Evolutionary conservation across 352 stramenopile genomes (phyloP).

Genomic region (Globisporangium iwayamae): DNA sequence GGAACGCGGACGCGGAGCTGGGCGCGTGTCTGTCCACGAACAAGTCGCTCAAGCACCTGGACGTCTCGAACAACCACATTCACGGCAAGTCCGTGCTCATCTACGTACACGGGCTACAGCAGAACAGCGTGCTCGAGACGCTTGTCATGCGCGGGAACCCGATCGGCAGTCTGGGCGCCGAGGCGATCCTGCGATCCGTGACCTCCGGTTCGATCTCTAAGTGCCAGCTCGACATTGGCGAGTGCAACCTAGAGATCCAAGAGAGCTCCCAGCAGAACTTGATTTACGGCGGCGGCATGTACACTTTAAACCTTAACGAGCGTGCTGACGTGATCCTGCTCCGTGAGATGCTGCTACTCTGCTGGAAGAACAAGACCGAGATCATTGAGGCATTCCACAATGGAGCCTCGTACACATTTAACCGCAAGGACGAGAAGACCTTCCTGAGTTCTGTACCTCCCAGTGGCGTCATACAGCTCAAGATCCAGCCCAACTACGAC

Average conservation of each 20-base stretch:
- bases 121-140: slow-evolving; percentile 48
- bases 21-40: slow-evolving; percentile 61
- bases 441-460: slow-evolving; percentile 35
- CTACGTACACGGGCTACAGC: slow-evolving; percentile 56
- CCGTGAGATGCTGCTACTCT: slow-evolving; percentile 51
- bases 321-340: slow-evolving; percentile 48
- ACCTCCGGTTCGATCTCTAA: slow-evolving; percentile 39
- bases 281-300: slow-evolving; percentile 45
- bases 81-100: slow-evolving; percentile 55
- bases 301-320: slow-evolving; percentile 52
- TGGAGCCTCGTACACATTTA: slow-evolving; percentile 40
- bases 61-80: slow-evolving; percentile 73
- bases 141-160: slow-evolving; percentile 66
- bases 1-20: slow-evolving; percentile 58
- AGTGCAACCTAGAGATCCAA: slow-evolving; percentile 66
- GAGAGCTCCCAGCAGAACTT: slow-evolving; percentile 39
- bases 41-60: slow-evolving; percentile 50
- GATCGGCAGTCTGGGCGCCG: slow-evolving; percentile 53
- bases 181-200: slow-evolving; percentile 55
- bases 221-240: slow-evolving; percentile 59
- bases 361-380: slow-evolving; percentile 54
- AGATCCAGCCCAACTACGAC: slow-evolving; percentile 60
- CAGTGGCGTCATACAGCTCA: slow-evolving; percentile 46
- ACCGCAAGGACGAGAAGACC: slow-evolving; percentile 55
- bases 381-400: slow-evolving; percentile 50